Evolutionary conservation across 768 basidiomycete species (phyloP).

Genomic region (Hypholoma fasciculare): DNA sequence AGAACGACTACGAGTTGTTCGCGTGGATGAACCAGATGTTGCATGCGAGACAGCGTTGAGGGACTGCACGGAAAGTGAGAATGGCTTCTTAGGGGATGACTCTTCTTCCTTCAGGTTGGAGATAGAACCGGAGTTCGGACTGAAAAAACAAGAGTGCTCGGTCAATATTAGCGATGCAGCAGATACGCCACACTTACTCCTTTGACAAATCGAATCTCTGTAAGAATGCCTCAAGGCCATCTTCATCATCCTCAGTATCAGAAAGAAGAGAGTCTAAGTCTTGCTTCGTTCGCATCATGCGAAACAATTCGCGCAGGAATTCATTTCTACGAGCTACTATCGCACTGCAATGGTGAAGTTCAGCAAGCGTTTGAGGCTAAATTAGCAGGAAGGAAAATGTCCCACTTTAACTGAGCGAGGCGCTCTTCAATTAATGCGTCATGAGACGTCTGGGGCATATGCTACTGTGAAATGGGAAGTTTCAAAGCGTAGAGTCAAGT

Average conservation of each 20-base stretch:
- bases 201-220: slow-evolving; percentile 55
- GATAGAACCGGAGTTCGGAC: slow-evolving; percentile 34
- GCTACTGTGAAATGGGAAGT: background rate
- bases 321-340: slow-evolving; percentile 68
- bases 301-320: slow-evolving; percentile 70
- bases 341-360: slow-evolving; percentile 38
- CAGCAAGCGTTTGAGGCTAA: slow-evolving; percentile 1
- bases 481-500: background rate
- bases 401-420: slow-evolving; percentile 43
- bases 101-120: slow-evolving; percentile 25
- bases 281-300: slow-evolving; percentile 57
- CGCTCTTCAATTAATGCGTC: slow-evolving; percentile 34
- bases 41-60: background rate
- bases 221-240: slow-evolving; percentile 51
- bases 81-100: slow-evolving; percentile 5
- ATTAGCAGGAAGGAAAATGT: slow-evolving; percentile 6
- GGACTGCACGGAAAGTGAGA: background rate
- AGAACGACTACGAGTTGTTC: slow-evolving; percentile 19
- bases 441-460: slow-evolving; percentile 15
- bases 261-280: slow-evolving; percentile 40
- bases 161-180: background rate
- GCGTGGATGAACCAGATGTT: slow-evolving; percentile 6
- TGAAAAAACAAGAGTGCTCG: slow-evolving; percentile 11
- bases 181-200: slow-evolving; percentile 37
- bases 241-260: slow-evolving; percentile 39